Evolutionary conservation across 2,329 filamentous ascomycete genomes (phyloP), one percentile per base, ranked within the genome.

Genomic region (Colletotrichum acutatum): DNA sequence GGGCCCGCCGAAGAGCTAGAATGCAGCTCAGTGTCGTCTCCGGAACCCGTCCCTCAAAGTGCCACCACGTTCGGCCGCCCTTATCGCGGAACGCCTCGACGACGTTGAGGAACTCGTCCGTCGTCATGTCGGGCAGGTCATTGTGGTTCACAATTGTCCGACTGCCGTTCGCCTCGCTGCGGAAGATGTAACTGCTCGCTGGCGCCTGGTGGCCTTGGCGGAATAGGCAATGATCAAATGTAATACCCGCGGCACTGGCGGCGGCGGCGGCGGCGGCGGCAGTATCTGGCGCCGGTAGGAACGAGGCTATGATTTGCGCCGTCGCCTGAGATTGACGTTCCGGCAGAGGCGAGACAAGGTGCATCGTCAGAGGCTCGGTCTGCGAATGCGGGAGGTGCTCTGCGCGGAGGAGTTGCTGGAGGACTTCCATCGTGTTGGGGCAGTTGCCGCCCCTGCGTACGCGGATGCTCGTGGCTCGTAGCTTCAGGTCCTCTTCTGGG

Each of bases 131-230:
- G 0, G 87, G 87, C 46, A 95, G 85, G 70, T 87, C 86, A 77
- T 91, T 94, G 80, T 91, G 89, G 79, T 91, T 95, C 69, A 95
- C 90, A 70, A 94, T 89, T 0, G 93, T 95, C 57, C 93, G 86
- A 68, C 89, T 92, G 24, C 88, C 89, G 4, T 86, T 90, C 28
- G 81, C 82, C 62, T 84, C 81, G 78, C 90, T 93, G 74, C 90
- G 89, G 71, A 94, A 86, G 74, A 94, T 91, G 82, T 93, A 94
- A 80, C 91, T 91, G 71, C 90, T 92, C 2, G 92, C 91, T 1
- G 92, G 86, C 74, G 91, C 87, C 6, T 80, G 76, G 75, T 86
- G 82, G 24, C 82, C 84, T 8, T 87, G 80, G 1, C 92, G 88
- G 78, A 90, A 92, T 54, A 94, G 84, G 78, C 91, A 93, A 76